These are phyloP conservation scores for Penicillium crustosum DNA, from an alignment of 2,329 filamentous ascomycete genomes.

Conservation along the genomic window DNA sequence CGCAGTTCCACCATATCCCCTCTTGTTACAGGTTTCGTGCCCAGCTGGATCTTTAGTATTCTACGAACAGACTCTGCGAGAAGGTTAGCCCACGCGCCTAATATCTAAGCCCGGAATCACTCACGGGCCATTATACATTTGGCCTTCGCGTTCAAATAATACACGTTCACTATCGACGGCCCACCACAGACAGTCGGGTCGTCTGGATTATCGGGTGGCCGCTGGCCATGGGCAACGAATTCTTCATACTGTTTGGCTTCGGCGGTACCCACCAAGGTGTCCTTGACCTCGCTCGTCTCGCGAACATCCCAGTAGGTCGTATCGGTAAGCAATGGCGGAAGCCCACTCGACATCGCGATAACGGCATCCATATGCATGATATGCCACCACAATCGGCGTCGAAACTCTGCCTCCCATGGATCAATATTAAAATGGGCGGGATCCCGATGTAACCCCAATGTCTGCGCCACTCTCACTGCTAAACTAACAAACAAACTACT, in stretches of 20 bases:
- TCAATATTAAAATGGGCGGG: slow-evolving; percentile 49
- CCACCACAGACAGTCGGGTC: slow-evolving; percentile 42
- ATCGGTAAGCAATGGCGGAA: slow-evolving; percentile 50
- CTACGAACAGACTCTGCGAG: slow-evolving; percentile 43
- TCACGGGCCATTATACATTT: slow-evolving; percentile 49
- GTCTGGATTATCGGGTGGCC: slow-evolving; percentile 43
- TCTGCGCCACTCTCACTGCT: slow-evolving; percentile 49
- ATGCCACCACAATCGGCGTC: slow-evolving; percentile 51
- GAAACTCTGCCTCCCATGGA: slow-evolving; percentile 46
- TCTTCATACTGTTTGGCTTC: slow-evolving; percentile 34
- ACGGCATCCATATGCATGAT: slow-evolving; percentile 51
- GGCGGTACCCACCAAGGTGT: slow-evolving; percentile 44
- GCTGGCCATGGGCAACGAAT: slow-evolving; percentile 33
- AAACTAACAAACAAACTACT: slow-evolving; percentile 51
- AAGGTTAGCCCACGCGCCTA: background rate
- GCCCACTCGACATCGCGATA: slow-evolving; percentile 51
- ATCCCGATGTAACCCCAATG: slow-evolving; percentile 51
- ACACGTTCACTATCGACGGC: slow-evolving; percentile 44
- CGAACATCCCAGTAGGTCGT: slow-evolving; percentile 52
- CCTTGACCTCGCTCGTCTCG: slow-evolving; percentile 49
- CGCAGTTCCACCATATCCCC: slow-evolving; percentile 47
- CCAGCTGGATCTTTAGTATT: slow-evolving; percentile 47
- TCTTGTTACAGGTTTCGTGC: slow-evolving; percentile 44
- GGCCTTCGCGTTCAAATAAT: slow-evolving; percentile 45
- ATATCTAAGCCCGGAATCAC: slow-evolving; percentile 16